A percentile compares a stretch with the other conserved stretches of the same genome.
phyloP scores from a whole-genome alignment of 148 eudicot species.

The Spergularia marina region DNA sequence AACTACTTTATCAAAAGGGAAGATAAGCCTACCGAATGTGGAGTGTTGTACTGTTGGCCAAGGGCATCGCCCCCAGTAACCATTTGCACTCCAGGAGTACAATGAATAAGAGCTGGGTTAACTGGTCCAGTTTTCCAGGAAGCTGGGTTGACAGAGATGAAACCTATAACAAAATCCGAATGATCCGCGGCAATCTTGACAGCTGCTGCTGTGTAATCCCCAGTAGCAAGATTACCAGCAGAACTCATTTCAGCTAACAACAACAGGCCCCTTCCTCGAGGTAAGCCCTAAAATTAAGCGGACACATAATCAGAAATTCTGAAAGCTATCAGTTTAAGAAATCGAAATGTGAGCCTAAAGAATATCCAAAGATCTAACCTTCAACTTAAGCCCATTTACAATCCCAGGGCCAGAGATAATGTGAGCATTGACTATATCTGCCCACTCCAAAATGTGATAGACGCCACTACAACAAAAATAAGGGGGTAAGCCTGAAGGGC shows the following conservation, averaged over 20 bases:
- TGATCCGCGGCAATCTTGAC: slow-evolving; percentile 85
- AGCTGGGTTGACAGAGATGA: slow-evolving; percentile 95
- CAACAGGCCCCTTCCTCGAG: slow-evolving; percentile 83
- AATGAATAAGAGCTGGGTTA: slow-evolving; percentile 81
- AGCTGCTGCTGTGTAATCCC: slow-evolving; percentile 95
- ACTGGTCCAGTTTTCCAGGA: slow-evolving; percentile 78
- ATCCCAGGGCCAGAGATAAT: slow-evolving; percentile 97
- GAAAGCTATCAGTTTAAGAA: background rate
- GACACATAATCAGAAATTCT: slow-evolving; percentile 1
- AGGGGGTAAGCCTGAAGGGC: background rate
- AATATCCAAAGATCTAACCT: slow-evolving; percentile 39
- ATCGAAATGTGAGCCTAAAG: background rate
- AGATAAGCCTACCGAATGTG: slow-evolving; percentile 59
- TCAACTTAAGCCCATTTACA: slow-evolving; percentile 87
- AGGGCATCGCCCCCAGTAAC: slow-evolving; percentile 89
- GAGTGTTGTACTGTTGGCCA: slow-evolving; percentile 96
- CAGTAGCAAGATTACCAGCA: slow-evolving; percentile 89
- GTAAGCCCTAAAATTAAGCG: slow-evolving; percentile 55
- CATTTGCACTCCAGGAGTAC: slow-evolving; percentile 98
- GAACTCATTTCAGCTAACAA: slow-evolving; percentile 99
- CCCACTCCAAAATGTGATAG: slow-evolving; percentile 91
- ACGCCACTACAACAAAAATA: slow-evolving; percentile 56
- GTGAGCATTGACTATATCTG: slow-evolving; percentile 93
- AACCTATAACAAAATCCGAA: slow-evolving; percentile 94
- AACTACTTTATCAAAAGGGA: background rate